Conservation (phyloP, 1,284 basidiomycete species). For the Cryptococcus floricola region DNA sequence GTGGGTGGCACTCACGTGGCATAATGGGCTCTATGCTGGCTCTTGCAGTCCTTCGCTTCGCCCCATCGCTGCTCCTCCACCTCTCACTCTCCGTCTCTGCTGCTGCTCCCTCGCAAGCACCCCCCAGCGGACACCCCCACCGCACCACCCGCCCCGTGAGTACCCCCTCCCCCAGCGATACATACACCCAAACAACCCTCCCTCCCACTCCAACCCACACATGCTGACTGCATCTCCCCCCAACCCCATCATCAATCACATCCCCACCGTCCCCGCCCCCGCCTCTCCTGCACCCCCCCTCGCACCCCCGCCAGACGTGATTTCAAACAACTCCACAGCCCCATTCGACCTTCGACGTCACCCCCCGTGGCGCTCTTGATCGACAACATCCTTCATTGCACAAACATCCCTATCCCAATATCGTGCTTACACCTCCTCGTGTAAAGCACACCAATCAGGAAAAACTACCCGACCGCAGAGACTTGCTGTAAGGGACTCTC, state of each 20-base stretch:
- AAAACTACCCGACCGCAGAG: too few species aligned
- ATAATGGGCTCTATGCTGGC: neutral
- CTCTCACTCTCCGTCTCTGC: neutral
- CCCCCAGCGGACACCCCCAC: neutral
- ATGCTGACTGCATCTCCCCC: too few species aligned
- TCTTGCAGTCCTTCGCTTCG: neutral
- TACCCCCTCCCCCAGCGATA: too few species aligned
- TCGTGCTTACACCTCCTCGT: too few species aligned
- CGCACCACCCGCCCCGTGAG: neutral
- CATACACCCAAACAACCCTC: too few species aligned
- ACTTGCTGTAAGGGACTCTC: too few species aligned
- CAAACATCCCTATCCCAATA: neutral
- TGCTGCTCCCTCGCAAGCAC: too few species aligned
- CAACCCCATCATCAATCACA: neutral
- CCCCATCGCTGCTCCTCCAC: neutral
- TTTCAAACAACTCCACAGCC: neutral
- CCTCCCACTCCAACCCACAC: too few species aligned
- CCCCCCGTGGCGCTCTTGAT: neutral
- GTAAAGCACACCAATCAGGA: too few species aligned
- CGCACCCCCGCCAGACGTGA: neutral
- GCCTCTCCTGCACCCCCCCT: neutral
- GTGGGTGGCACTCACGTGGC: neutral
- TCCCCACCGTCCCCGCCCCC: neutral
- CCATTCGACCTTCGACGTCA: neutral
- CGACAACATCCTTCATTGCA: neutral